Evolutionary conservation across 2,329 filamentous ascomycete genomes (phyloP), one percentile per base, ranked within the genome.

Genomic region (Westerdykella aurantiaca): DNA sequence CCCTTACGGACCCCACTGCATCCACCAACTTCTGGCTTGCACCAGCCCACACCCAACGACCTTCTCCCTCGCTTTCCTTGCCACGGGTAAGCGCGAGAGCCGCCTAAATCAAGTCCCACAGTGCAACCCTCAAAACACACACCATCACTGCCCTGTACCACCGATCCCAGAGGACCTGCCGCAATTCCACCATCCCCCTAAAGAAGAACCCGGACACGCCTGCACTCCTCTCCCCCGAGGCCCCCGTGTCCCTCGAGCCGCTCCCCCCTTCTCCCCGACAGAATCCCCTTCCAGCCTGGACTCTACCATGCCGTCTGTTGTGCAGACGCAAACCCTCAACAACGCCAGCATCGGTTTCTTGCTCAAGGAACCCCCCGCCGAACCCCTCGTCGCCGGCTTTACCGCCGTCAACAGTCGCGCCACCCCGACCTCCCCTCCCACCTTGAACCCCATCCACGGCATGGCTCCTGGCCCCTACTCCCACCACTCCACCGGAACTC

Each of bases 391-490:
- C 31, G 52, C 64, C 47, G 62, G 13, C 33, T 67, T 67, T 48
- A 67, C 64, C 6, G 59, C 64, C 31, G 63, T 67, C 23, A 67
- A 67, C 54, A 60, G 61, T 46, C 48, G 55, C 43, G 49, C 52
- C 14, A 61, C 61, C 22, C 55, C 61, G 31, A 53, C 55, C 29
- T 53, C 56, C 31, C 48, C 50, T 34, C 53, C 41, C 34, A 52
- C 44, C 34, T n/a, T 47, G 43, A 48, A 55, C 43, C 48, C 42
- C 42, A 46, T 45, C 16, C 48, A 53, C 55, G 49, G 49, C 43
- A 52, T 55, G 49, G 45, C 44, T 41, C 23, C 44, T 14, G 52
- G 52, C 17, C 41, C 53, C 11, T 14, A 43, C 13, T 49, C 52
- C 16, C 46, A 42, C 6, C 34, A 43, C n/a, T 50, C 39, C 29